Base-by-base conservation (phyloP, 2,329 filamentous ascomycete species). In the Didymella lethalis region DNA sequence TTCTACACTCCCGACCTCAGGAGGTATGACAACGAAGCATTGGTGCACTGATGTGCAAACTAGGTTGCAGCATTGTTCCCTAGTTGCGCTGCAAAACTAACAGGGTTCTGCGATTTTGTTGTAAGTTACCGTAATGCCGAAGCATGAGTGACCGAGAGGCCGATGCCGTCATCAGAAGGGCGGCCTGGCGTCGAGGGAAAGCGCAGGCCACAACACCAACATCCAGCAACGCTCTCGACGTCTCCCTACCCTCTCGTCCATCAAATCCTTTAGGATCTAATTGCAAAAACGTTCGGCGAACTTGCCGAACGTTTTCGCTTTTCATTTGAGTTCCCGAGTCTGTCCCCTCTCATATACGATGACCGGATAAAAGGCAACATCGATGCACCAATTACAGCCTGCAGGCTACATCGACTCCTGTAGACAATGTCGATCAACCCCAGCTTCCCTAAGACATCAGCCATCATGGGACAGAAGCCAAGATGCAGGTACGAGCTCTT, bases 371-470 rank as follows among this genome's bases (percentile, higher is more conserved):
- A 53, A 28, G 53, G 31, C 18, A n/a, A 14, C 23, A 3, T 25
- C 7, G 25, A 49, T 48, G 45, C 55, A 45, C 55, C 55, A 58
- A 58, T 58, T 16, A 48, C 34, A 31, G 7, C 32, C 1, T 32
- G 34, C 52, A n/a, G 31, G 10, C 31, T 31, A 28, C 44, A 7
- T 34, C 16, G 11, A 38, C 8, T 46, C 14, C 28, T 36, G 31
- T 8, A 36, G 25, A 36, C 36, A 11, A 45, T 28, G 49, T 45
- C 25, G 45, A 53, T 53, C 44, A 31, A 48, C 48, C 38, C 38
- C 48, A 38, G 48, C 16, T 44, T 44, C 45, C 36, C 49, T 45
- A 53, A 45, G 38, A 49, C 43, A 11, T 28, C 36, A 38, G 40
- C n/a, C 23, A 18, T 40, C 36, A 40, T 40, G 36, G n/a, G 36